Base-by-base conservation (phyloP, 768 basidiomycete species). In the Cystobasidiopsis lactophilus region DNA sequence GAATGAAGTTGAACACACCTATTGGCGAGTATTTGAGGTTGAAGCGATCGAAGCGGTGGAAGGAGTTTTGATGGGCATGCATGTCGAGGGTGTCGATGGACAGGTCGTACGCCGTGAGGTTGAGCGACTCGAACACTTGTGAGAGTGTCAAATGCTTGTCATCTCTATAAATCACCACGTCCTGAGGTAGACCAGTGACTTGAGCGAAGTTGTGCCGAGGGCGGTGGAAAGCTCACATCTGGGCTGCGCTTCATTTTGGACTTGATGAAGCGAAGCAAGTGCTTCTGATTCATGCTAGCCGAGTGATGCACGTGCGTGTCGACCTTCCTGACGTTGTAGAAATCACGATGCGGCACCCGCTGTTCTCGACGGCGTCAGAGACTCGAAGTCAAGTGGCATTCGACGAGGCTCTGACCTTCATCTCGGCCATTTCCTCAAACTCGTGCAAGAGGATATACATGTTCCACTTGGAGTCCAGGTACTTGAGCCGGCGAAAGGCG, bases 231-330 rank as follows among this genome's bases (percentile, higher is more conserved):
- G 62, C 74, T 40, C 52, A 84, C 85, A 45, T 88, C 63, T 1
- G 86, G 80, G 59, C 73, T 77, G 23, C 77, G 77, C 69, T 86
- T 88, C 85, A 93, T 89, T 65, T 91, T 91, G n/a, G 80, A 78
- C 67, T 98, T 98, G 71, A 98, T 95, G 69, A 98, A 96, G 9
- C 93, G 85, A 13, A 98, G 70, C 19, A 98, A 69, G 69, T 98
- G 93, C 66, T 98, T 98, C 67, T 98, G 93, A 65, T 98, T 98
- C 89, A 96, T 95, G 68, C 85, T 84, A 56, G 89, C 93, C 3
- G 91, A 91, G 65, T 96, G 85, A 62, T 98, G 93, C 27, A 98
- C 85, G 67, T 98, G 93, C 7, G 93, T 98, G 64, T 98, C 93
- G 55, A 98, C 93, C 54, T 98, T 98, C 24, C 93, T 79, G 48